A percentile compares a stretch with the other conserved stretches of the same genome.
Evolutionary conservation across 768 basidiomycete species (phyloP).

Genomic region (Amanita pallidorosea): DNA sequence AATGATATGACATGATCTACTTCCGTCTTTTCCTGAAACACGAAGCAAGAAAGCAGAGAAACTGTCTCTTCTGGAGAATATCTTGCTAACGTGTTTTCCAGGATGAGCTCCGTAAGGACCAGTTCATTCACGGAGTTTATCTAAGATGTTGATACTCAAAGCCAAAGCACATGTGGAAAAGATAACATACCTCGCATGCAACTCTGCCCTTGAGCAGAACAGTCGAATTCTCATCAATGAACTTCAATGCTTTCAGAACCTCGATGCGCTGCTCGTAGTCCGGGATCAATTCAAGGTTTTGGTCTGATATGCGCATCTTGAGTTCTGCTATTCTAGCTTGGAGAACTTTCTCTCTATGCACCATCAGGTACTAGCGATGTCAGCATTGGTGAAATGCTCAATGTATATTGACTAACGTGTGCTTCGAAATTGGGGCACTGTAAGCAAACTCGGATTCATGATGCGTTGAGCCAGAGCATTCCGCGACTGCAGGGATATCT

Average conservation of each 20-base stretch:
- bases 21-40: constrained; percentile 98
- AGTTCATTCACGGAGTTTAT: constrained; percentile 99
- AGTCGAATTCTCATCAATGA: constrained; percentile 93
- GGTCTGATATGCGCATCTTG: constrained; percentile 84
- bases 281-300: constrained; percentile 92
- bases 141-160: constrained; percentile 27
- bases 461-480: constrained; percentile 36
- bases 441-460: constrained; percentile 33
- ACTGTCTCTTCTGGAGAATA: constrained; percentile 97
- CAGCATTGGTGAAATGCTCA: constrained; percentile 4
- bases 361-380: constrained; percentile 48
- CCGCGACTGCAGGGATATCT: constrained; percentile 58
- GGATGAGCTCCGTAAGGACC: constrained; percentile 89
- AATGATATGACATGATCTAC: constrained; percentile 74
- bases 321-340: constrained; percentile 65
- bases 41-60: constrained; percentile 89
- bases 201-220: constrained; percentile 94
- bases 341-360: constrained; percentile 71
- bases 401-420: constrained; percentile 46
- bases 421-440: constrained; percentile 58
- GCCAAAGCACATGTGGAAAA: neutral
- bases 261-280: constrained; percentile 94
- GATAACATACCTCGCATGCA: constrained; percentile 76
- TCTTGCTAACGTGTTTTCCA: constrained; percentile 85
- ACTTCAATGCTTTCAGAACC: constrained; percentile 83